Evolutionary conservation across 768 basidiomycete genomes (phyloP), one percentile per base, ranked within the genome.

Genomic region (Tylopilus cervinicoccineus): DNA sequence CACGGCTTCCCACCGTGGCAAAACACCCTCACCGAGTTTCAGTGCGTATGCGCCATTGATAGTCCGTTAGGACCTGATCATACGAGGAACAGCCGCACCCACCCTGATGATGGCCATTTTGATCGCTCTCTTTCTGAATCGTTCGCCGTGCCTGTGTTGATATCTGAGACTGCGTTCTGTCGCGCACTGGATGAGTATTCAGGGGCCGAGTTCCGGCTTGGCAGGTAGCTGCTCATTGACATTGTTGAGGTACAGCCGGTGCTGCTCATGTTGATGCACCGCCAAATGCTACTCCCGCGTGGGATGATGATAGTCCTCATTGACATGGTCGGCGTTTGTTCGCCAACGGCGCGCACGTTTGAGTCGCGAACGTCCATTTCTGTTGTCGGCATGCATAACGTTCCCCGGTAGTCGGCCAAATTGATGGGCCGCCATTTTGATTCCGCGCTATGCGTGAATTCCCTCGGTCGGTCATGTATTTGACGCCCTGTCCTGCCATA

Each of bases 1-100:
- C 70, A 84, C 55, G 85, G 84, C 5, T 90, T 85, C 57, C 89
- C 89, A 16, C 89, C 89, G 14, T 92, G 89, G 88, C 89, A 92
- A 57, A 79, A 83, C n/a, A 73, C 83, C 47, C 68, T 92, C 34
- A 87, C 86, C 38, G 89, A 92, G 64, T 81, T 92, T 51, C 76
- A 82, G 89, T 90, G 61, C 67, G 85, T 68, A 11, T 38, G 20
- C 7, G 10, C 7, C 3, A 10, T 29, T 13, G 3, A 43, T 41
- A 40, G 31, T 32, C 10, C 46, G 39, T 14, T 6, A 27, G 19
- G 13, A 47, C 45, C 50, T 58, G 26, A 56, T 38, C 23, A 27
- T 32, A 37, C 17, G 14, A 24, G 2, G 16, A 16, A 49, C 41
- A 67, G 65, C 31, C 55, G 54, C 23, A 67, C 65, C 2, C 50